phyloP scores from a whole-genome alignment of 768 basidiomycete genomes.

The Austroboletus festivus region DNA sequence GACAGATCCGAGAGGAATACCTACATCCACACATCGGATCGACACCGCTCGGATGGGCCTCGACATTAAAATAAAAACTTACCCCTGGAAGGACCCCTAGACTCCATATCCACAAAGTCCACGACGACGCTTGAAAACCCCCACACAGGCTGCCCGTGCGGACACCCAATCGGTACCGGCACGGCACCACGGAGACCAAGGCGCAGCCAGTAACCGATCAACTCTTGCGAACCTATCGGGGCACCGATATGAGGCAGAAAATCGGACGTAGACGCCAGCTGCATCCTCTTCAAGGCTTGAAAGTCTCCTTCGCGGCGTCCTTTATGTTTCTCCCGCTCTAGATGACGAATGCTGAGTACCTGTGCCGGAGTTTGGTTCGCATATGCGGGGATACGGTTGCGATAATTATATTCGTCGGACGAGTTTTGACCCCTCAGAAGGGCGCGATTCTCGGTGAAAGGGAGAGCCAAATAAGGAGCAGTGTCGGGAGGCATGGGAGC shows the following conservation, averaged over 20 bases:
- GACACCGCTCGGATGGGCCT: neutral
- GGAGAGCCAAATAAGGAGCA: neutral
- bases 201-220: slow-evolving; percentile 1
- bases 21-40: neutral
- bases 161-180: neutral
- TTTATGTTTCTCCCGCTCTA: neutral
- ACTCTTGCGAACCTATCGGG: neutral
- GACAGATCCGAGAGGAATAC: neutral
- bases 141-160: neutral
- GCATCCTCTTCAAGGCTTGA: neutral
- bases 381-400: neutral
- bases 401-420: neutral
- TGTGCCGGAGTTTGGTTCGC: slow-evolving; percentile 2
- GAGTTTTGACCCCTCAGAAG: slow-evolving; percentile 2
- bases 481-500: slow-evolving; percentile 4
- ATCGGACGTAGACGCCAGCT: neutral
- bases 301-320: too few species aligned
- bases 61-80: neutral
- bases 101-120: slow-evolving; percentile 2
- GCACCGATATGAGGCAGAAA: neutral
- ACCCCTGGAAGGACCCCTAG: slow-evolving; percentile 1
- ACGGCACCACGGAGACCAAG: neutral
- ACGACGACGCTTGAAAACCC: neutral
- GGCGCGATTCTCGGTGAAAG: slow-evolving; percentile 1
- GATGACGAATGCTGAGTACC: neutral